These are phyloP conservation scores for Coelastrella sp. DNA, from an alignment of 139 green algal genomes.

Conservation along the genomic window DNA sequence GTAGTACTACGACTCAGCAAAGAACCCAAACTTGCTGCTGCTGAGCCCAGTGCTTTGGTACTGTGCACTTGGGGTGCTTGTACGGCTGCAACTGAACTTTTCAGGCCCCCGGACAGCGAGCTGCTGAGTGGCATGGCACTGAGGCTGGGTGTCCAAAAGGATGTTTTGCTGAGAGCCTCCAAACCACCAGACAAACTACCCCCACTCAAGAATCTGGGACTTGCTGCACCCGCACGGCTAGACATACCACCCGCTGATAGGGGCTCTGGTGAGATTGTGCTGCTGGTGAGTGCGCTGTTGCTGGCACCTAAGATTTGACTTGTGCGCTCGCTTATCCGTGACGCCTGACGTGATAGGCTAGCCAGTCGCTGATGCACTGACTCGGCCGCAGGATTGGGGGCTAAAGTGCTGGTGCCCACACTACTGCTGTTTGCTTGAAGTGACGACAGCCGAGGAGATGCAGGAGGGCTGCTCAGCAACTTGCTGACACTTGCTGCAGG, in stretches of 20 bases:
- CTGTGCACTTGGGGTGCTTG: not conserved
- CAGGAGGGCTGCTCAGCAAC: not conserved
- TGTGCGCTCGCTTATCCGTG: slow-evolving; percentile 12
- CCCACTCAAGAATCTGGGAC: not conserved
- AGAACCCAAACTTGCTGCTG: not conserved
- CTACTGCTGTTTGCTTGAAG: not conserved
- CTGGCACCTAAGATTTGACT: not conserved
- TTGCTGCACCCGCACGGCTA: not conserved
- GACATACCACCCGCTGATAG: not conserved
- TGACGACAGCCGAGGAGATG: not conserved
- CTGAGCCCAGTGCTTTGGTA: not conserved
- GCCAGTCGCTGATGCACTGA: slow-evolving; percentile 22
- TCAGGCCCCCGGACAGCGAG: not conserved
- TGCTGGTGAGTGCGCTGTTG: not conserved
- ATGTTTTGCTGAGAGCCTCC: not conserved
- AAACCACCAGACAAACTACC: not conserved
- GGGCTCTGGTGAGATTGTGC: not conserved
- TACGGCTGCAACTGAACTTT: not conserved
- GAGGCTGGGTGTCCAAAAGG: not conserved
- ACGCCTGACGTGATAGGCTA: slow-evolving; percentile 10
- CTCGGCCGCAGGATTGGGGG: not conserved
- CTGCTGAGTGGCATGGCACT: not conserved
- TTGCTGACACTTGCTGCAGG: not conserved
- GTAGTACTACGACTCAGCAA: not conserved
- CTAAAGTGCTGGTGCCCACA: not conserved